Evolutionary conservation across 345 rosid species (phyloP).

Genomic region (Angophora floribunda): DNA sequence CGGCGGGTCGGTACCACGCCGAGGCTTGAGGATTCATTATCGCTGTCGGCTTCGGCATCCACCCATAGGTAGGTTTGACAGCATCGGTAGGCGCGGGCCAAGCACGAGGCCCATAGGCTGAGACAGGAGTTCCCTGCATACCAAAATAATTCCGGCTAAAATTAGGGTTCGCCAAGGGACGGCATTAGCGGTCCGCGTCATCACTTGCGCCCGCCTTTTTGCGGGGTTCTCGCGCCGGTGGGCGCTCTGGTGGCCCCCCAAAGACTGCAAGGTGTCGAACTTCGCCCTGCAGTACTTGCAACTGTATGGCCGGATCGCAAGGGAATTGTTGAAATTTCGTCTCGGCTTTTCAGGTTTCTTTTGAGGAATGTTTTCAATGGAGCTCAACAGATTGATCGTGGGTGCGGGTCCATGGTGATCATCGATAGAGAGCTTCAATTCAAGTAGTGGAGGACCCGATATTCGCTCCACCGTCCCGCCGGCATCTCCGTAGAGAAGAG

Average conservation of each 20-base stretch:
- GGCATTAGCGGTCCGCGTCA: background rate
- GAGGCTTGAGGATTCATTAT: background rate
- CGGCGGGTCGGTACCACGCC: background rate
- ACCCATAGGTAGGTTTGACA: background rate
- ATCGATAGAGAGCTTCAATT: background rate
- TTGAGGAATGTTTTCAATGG: background rate
- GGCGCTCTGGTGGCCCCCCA: slow-evolving; percentile 1
- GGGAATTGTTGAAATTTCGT: background rate
- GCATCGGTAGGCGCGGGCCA: background rate
- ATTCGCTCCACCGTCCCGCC: background rate
- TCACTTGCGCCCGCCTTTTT: background rate
- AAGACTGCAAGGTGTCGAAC: background rate
- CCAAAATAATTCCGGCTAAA: background rate
- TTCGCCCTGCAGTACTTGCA: background rate
- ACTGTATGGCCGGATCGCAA: background rate
- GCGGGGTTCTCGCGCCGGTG: background rate
- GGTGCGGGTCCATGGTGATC: background rate
- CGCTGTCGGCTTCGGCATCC: background rate
- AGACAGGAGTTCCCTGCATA: background rate
- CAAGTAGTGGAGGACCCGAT: background rate
- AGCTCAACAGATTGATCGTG: background rate
- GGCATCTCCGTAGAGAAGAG: background rate
- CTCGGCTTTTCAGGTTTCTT: background rate
- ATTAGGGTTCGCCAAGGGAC: background rate
- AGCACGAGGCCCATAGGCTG: background rate